These are phyloP conservation scores for Solanum lycopersicoides DNA, from an alignment of 257 asterid species.

Conservation along the genomic window DNA sequence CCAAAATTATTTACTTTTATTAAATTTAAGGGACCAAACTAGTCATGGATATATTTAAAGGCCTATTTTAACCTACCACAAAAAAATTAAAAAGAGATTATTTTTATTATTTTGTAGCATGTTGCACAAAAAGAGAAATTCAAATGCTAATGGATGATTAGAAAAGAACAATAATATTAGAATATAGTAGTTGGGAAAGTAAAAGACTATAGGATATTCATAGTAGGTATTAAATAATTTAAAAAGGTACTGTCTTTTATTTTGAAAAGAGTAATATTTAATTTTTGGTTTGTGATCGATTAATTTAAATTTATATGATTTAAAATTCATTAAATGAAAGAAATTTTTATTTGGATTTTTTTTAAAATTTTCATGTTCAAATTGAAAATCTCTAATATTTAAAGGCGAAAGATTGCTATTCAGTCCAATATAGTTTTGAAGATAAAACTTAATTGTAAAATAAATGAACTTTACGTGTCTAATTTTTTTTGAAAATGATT, in stretches of 20 bases:
- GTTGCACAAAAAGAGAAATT: neutral
- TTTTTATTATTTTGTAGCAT: neutral
- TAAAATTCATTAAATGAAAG: neutral
- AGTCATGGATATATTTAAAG: neutral
- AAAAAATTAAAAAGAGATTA: neutral
- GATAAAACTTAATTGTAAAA: neutral
- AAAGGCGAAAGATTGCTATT: neutral
- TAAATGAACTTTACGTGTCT: rapidly evolving
- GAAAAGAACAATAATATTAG: neutral
- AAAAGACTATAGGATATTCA: neutral
- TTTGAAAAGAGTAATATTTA: neutral
- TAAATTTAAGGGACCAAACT: neutral
- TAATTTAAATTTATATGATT: neutral
- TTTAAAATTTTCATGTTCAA: rapidly evolving
- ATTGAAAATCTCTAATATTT: neutral
- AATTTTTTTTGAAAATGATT: neutral
- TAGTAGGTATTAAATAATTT: neutral
- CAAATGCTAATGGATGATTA: neutral
- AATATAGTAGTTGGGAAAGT: neutral
- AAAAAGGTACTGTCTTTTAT: neutral
- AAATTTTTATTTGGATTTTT: neutral
- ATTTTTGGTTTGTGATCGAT: rapidly evolving
- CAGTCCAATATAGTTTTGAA: rapidly evolving
- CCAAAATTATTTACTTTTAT: neutral
- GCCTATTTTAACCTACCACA: neutral